These are phyloP conservation scores for Colletotrichum chrysophilum DNA, from an alignment of 2,329 filamentous ascomycete species.

Conservation along the genomic window DNA sequence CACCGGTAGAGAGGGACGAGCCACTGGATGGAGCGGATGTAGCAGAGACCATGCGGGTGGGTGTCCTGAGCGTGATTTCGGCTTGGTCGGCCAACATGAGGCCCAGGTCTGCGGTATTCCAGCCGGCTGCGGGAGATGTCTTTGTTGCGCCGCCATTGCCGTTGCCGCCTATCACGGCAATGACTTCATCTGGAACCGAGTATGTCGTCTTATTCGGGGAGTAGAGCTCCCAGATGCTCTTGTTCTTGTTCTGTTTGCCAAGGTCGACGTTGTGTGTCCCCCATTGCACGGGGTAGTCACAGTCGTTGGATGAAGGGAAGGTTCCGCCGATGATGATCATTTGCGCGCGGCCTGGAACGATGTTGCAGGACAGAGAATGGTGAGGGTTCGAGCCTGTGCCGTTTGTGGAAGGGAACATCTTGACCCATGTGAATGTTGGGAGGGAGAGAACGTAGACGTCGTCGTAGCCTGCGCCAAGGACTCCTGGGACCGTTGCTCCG, in stretches of 20 bases:
- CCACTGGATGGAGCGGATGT: neutral
- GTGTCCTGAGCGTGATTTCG: constrained; percentile 47
- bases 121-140: constrained; percentile 53
- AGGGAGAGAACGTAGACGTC: constrained; percentile 68
- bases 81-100: constrained; percentile 60
- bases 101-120: constrained; percentile 53
- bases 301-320: constrained; percentile 53
- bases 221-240: constrained; percentile 56
- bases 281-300: constrained; percentile 58
- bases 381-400: constrained; percentile 49
- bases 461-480: constrained; percentile 55
- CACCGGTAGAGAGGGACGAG: constrained; percentile 37
- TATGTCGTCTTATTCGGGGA: constrained; percentile 55
- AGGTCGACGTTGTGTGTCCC: constrained; percentile 63
- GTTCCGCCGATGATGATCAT: constrained; percentile 69
- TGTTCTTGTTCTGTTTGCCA: constrained; percentile 51
- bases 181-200: constrained; percentile 56
- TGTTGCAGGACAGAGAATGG: constrained; percentile 63
- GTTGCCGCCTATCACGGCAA: constrained; percentile 55
- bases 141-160: constrained; percentile 59
- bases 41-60: constrained; percentile 49
- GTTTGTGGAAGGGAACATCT: constrained; percentile 49
- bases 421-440: constrained; percentile 69
- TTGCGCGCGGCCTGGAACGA: constrained; percentile 57
- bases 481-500: constrained; percentile 53